Conservation (phyloP, 2,329 filamentous ascomycete genomes). For the Aspergillus glaucus region DNA sequence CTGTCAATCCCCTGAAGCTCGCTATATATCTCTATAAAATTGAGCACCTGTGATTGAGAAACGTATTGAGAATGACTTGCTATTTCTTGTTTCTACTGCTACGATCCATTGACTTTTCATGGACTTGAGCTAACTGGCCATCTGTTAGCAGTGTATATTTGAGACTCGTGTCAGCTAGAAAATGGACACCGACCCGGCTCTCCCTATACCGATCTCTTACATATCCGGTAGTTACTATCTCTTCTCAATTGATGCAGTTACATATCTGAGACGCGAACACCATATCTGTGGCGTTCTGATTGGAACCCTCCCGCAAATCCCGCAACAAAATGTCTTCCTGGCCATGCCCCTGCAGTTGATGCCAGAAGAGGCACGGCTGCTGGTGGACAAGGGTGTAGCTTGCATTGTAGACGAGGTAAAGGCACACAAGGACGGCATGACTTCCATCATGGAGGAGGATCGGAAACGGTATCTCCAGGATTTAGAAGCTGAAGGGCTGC, state of each 20-base stretch:
- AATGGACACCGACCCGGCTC: conserved; percentile 34
- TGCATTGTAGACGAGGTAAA: conserved; percentile 74
- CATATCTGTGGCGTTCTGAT: conserved; percentile 80
- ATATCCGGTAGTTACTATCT: conserved; percentile 78
- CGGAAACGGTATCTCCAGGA: conserved; percentile 56
- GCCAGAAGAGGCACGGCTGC: conserved; percentile 77
- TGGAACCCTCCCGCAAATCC: conserved; percentile 83
- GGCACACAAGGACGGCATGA: conserved; percentile 61
- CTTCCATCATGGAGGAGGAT: conserved; percentile 51
- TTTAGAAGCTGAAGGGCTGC: conserved; percentile 50
- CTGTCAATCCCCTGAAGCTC: conserved; percentile 78
- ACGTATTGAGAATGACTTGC: conserved; percentile 34
- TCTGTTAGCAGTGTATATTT: conserved; percentile 12
- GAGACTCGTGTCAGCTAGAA: conserved; percentile 10
- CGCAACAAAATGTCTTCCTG: conserved; percentile 90
- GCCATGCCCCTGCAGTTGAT: conserved; percentile 84
- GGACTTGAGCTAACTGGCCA: conserved; percentile 19
- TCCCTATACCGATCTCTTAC: conserved; percentile 71
- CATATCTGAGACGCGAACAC: conserved; percentile 69
- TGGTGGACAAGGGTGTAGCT: conserved; percentile 70
- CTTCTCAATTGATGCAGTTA: conserved; percentile 77
- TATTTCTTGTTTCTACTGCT: conserved; percentile 8
- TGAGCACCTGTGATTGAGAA: conserved; percentile 39
- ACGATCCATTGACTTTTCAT: conserved; percentile 1
- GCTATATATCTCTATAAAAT: conserved; percentile 29